These are phyloP conservation scores for Exidia glandulosa DNA, from an alignment of 768 basidiomycete genomes.

Conservation along the genomic window DNA sequence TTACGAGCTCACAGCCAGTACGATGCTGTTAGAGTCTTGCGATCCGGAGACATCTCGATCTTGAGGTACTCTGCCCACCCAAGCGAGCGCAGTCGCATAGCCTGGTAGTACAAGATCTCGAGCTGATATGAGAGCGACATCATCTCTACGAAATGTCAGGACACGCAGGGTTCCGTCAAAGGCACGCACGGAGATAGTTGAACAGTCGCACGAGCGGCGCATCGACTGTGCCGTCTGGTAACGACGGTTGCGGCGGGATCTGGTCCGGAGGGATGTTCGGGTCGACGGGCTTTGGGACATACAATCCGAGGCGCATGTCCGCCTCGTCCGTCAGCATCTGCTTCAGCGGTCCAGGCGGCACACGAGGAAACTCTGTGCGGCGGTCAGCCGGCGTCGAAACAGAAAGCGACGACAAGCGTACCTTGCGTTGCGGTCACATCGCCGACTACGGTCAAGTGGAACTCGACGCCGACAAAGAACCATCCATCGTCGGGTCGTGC, in stretches of 20 bases:
- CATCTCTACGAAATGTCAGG: conserved; percentile 45
- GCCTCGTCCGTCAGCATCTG: conserved; percentile 65
- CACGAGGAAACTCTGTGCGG: conserved; percentile 62
- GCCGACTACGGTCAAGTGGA: conserved; percentile 61
- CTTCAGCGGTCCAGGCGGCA: conserved; percentile 50
- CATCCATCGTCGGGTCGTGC: conserved; percentile 62
- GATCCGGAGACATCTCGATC: conserved; percentile 56
- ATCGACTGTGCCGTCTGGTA: conserved; percentile 57
- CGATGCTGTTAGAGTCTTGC: conserved; percentile 57
- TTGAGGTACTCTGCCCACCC: conserved; percentile 77
- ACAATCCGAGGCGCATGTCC: conserved; percentile 53
- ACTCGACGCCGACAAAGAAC: conserved; percentile 76
- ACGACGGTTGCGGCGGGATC: conserved; percentile 21
- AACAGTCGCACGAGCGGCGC: conserved; percentile 75
- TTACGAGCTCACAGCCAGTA: conserved; percentile 68
- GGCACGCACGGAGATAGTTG: conserved; percentile 74
- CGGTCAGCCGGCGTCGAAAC: background rate
- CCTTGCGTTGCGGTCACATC: conserved; percentile 66
- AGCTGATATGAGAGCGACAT: conserved; percentile 89
- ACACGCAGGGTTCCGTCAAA: background rate
- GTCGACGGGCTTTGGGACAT: conserved; percentile 39
- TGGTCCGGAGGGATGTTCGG: conserved; percentile 26
- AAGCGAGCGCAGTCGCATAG: conserved; percentile 63
- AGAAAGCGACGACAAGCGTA: conserved; percentile 14
- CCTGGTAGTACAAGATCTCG: conserved; percentile 83